phyloP scores from a whole-genome alignment of 176 grass and related monocot species.

The Bromus sterilis region DNA sequence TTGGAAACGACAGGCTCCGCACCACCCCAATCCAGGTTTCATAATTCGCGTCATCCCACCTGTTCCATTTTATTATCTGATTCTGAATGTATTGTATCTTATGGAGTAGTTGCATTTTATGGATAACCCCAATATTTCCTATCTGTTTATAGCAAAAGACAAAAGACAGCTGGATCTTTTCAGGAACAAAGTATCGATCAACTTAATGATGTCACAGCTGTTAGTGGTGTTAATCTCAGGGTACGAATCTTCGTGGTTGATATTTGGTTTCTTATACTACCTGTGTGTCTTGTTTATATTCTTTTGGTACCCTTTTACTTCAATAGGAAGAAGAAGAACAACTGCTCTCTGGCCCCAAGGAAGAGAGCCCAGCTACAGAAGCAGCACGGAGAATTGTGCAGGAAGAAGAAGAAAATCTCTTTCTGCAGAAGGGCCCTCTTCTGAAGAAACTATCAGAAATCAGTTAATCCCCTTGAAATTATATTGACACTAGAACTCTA shows the following conservation, averaged over 20 bases:
- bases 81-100: slow-evolving; percentile 7
- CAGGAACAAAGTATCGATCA: slow-evolving; percentile 96
- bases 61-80: slow-evolving; percentile 15
- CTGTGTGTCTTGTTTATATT: not conserved
- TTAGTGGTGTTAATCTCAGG: slow-evolving; percentile 96
- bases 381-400: slow-evolving; percentile 72
- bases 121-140: slow-evolving; percentile 15
- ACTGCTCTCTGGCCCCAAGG: slow-evolving; percentile 67
- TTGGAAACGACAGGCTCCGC: slow-evolving; percentile 53
- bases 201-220: slow-evolving; percentile 98
- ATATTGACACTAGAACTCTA: slow-evolving; percentile 1
- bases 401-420: slow-evolving; percentile 90
- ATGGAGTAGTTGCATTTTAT: slow-evolving; percentile 12
- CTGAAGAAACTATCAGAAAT: slow-evolving; percentile 70
- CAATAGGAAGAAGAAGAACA: slow-evolving; percentile 95
- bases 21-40: slow-evolving; percentile 58
- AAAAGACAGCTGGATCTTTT: slow-evolving; percentile 76
- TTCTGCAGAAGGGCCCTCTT: slow-evolving; percentile 78
- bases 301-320: not conserved
- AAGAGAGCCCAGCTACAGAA: slow-evolving; percentile 73
- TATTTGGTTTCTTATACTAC: slow-evolving; percentile 1
- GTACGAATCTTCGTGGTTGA: slow-evolving; percentile 34
- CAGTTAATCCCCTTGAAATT: slow-evolving; percentile 45
- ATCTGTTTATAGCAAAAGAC: slow-evolving; percentile 75
- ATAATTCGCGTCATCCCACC: not conserved